Conservation (phyloP, 345 rosid species). For the Salix brachista region DNA sequence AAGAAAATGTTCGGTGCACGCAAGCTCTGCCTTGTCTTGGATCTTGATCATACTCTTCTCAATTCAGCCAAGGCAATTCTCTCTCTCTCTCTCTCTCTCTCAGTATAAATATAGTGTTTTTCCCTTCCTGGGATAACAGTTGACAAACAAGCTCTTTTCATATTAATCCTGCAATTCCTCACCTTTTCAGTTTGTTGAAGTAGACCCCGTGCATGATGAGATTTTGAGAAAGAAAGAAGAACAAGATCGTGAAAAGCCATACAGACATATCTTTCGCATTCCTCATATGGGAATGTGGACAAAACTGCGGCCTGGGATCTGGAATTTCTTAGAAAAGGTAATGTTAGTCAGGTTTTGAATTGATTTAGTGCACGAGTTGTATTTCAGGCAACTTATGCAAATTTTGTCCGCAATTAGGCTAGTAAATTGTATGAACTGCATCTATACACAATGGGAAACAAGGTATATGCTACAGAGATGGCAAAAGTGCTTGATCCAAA, state of each 20-base stretch:
- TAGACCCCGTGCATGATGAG: conserved; percentile 79
- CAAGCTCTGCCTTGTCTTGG: conserved; percentile 95
- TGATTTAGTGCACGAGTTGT: background rate
- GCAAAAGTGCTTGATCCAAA: conserved; percentile 95
- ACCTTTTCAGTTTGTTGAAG: conserved; percentile 67
- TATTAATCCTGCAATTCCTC: background rate
- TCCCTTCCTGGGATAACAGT: background rate
- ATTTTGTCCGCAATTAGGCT: conserved; percentile 47
- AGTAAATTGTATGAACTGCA: conserved; percentile 87
- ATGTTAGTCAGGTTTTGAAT: background rate
- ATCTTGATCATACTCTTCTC: conserved; percentile 96
- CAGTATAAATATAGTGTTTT: background rate
- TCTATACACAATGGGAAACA: conserved; percentile 99
- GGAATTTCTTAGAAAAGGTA: conserved; percentile 95
- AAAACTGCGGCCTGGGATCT: conserved; percentile 91
- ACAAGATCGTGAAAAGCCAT: conserved; percentile 83
- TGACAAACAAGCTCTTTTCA: background rate
- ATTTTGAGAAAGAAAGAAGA: conserved; percentile 89
- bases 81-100: background rate
- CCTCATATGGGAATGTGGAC: conserved; percentile 99
- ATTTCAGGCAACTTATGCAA: conserved; percentile 5
- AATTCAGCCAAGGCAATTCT: conserved; percentile 89
- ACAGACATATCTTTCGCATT: conserved; percentile 82
- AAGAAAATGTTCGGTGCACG: conserved; percentile 81
- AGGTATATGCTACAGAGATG: conserved; percentile 97